Base-by-base conservation (phyloP, 129 eudicot species). In the Pulicaria dysenterica region DNA sequence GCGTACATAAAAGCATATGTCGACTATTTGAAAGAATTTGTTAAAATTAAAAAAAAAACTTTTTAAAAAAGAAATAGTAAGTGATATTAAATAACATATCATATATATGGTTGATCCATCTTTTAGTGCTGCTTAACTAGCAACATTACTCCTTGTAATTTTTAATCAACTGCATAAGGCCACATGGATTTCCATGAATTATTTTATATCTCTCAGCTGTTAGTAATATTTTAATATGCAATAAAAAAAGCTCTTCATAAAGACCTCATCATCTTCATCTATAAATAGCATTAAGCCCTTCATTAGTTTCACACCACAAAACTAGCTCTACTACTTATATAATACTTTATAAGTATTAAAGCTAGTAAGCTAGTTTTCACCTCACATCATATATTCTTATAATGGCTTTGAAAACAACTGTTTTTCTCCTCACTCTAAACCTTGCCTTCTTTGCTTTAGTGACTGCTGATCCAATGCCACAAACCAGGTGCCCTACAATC, bases 391-490 rank as follows among this genome's bases (percentile, higher is more conserved):
- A 55, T 14, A 45, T 2, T 72, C 48, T 42, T 14, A 36, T 46
- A 72, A 86, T 86, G 88, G 88, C 81, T 53, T 47, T 86, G 47
- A 77, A 74, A 58, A 59, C 81, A 74, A 83, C 78, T 5, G 75
- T 79, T 58, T 71, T 86, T 66, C 72, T 83, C 57, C 77, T 86
- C 43, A 47, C 79, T 73, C 81, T 86, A 54, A 83, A 86, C 88
- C 79, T 86, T 64, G 62, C 83, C 56, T 78, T 86, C 83, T 84
- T 86, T 76, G 57, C 91, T 51, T 71, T 81, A 50, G 88, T 83
- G 6, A 78, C 45, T 50, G 81, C 88, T 45, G 76, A 69, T 14
- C 44, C 75, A 6, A 16, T 6, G 24, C 69, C 81, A 10, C 39
- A 40, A 77, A 45, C 65, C 9, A 49, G 72, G 11, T 89, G 92